Evolutionary conservation across 2,329 filamentous ascomycete species (phyloP).

Genomic region (Epichloe typhina): DNA sequence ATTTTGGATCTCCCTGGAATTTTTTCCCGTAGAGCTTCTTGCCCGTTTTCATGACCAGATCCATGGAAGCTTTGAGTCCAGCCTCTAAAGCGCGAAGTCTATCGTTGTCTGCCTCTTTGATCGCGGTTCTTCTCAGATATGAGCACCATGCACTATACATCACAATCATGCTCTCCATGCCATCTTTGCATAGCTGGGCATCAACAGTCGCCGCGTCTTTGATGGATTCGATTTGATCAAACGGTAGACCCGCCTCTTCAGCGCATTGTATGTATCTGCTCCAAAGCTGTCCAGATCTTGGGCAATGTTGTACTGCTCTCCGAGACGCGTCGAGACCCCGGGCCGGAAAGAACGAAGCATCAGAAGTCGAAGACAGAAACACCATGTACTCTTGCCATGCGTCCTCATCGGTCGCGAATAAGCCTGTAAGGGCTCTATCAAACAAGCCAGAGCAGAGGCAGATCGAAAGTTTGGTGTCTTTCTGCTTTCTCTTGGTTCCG

Average conservation of each 20-base stretch:
- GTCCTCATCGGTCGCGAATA: slow-evolving; percentile 59
- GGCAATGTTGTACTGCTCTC: slow-evolving; percentile 77
- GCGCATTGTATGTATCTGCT: slow-evolving; percentile 75
- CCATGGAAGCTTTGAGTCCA: slow-evolving; percentile 71
- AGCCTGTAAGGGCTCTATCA: slow-evolving; percentile 56
- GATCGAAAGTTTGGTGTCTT: slow-evolving; percentile 29
- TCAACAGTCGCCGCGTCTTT: slow-evolving; percentile 88
- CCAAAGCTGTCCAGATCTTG: slow-evolving; percentile 87
- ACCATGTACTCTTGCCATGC: slow-evolving; percentile 78
- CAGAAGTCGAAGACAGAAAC: slow-evolving; percentile 44
- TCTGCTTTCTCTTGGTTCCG: slow-evolving; percentile 39
- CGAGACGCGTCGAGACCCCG: slow-evolving; percentile 57
- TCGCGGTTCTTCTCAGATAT: slow-evolving; percentile 76
- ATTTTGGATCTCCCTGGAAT: slow-evolving; percentile 78
- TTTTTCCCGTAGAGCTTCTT: slow-evolving; percentile 58
- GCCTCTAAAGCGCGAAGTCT: slow-evolving; percentile 83
- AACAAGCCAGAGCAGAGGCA: slow-evolving; percentile 55
- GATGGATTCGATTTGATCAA: slow-evolving; percentile 72
- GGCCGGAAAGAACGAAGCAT: slow-evolving; percentile 23
- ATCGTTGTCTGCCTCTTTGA: slow-evolving; percentile 63
- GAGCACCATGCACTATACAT: slow-evolving; percentile 93
- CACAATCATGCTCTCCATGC: slow-evolving; percentile 77
- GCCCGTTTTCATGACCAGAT: slow-evolving; percentile 71
- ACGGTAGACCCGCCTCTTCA: slow-evolving; percentile 64
- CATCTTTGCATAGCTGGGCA: slow-evolving; percentile 69